Conservation (phyloP, 345 rosid species). For the Aquilaria malaccensis region DNA sequence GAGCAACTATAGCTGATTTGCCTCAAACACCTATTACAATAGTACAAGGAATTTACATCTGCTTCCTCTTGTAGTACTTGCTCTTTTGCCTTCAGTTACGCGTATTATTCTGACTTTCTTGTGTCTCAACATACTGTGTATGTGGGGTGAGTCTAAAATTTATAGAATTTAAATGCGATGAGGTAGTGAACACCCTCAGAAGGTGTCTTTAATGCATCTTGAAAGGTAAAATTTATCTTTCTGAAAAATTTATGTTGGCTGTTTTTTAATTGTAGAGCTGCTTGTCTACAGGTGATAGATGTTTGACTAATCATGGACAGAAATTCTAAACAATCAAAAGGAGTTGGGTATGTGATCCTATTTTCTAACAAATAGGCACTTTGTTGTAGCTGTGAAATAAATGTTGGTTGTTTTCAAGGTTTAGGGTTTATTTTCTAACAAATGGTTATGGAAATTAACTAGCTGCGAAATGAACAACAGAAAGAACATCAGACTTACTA, state of each 20-base stretch:
- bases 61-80: slow-evolving; percentile 16
- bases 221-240: slow-evolving; percentile 4
- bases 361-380: slow-evolving; percentile 11
- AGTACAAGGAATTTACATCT: slow-evolving; percentile 12
- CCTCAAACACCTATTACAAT: slow-evolving; percentile 6
- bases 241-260: not conserved
- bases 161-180: slow-evolving; percentile 7
- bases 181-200: slow-evolving; percentile 4
- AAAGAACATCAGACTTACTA: no score
- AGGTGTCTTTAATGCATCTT: slow-evolving; percentile 6
- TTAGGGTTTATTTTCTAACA: slow-evolving; percentile 32
- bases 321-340: slow-evolving; percentile 87
- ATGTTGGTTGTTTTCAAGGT: slow-evolving; percentile 53
- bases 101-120: slow-evolving; percentile 24
- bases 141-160: slow-evolving; percentile 20
- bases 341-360: slow-evolving; percentile 80
- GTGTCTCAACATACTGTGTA: slow-evolving; percentile 22
- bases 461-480: no score
- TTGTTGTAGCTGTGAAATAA: slow-evolving; percentile 28
- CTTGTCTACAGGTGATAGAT: slow-evolving; percentile 71
- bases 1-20: slow-evolving; percentile 7
- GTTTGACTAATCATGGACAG: slow-evolving; percentile 94
- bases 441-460: no score
- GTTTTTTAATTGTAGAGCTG: slow-evolving; percentile 10
- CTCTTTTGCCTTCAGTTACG: slow-evolving; percentile 18